Evolutionary conservation across 805 yeast species (phyloP), one percentile per base, ranked within the genome.

Genomic region (Myxozyma neotropica): DNA sequence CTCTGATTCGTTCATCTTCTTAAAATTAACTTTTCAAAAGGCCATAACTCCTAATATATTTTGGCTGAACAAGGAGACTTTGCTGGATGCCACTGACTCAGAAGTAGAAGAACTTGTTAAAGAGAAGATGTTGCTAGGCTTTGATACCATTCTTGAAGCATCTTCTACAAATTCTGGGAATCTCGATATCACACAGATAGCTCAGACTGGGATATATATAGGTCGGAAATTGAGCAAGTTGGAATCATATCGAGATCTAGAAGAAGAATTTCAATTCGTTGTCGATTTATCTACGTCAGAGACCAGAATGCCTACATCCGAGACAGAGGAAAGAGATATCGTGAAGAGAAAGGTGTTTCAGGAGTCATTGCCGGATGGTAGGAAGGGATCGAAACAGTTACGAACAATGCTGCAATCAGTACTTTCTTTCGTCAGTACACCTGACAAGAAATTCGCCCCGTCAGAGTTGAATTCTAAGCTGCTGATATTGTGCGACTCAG

Each of bases 371-470:
- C 56, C 69, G 19, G 48, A 57, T 51, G 74, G 77, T 4, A 89
- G 90, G 68, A 84, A 82, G 58, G 89, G 94, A 0, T 81, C 93
- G 0, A 86, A 85, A 63, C 76, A 76, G 36, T 74, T 89, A 15
- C 74, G 94, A 36, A 70, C 67, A 0, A 54, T 72, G 6, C 71
- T 89, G 1, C 81, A 83, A 0, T 62, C 68, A 1, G 56, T 42
- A 59, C 67, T 29, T 10, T 29, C 33, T 29, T 29, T 29, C 10
- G 33, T 29, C 33, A 29, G 33, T 29, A 10, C 10, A 29, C 33
- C 33, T 7, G 39, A 71, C 36, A 26, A 43, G n/a, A 21, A 40
- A n/a, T 19, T 21, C 15, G 29, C 1, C 29, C 40, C 21, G 29
- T 12, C 24, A n/a, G 10, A 19, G 29, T 31, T 50, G 1, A 56